phyloP scores from a whole-genome alignment of 441 rosid species.

The Gossypium schwendimanii region DNA sequence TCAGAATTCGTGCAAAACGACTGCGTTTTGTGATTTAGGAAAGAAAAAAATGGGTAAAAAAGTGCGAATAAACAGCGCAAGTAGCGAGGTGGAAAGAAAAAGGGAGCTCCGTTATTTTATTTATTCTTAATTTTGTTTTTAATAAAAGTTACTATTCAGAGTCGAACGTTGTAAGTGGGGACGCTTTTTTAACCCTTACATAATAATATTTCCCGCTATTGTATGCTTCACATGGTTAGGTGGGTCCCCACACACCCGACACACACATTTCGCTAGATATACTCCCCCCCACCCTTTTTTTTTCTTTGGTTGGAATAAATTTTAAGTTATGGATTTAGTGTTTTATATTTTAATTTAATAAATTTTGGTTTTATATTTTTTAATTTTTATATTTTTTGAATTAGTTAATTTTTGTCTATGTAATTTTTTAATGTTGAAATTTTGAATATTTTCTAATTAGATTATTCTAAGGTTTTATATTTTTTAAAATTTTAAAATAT shows the following conservation, averaged over 20 bases:
- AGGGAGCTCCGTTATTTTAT: constrained; percentile 14
- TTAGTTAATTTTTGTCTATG: neutral
- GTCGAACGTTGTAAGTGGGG: constrained; percentile 43
- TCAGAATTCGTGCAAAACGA: neutral
- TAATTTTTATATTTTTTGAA: too few species aligned
- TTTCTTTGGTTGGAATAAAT: too few species aligned
- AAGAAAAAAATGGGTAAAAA: neutral
- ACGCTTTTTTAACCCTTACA: neutral
- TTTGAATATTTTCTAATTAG: neutral
- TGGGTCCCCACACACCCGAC: constrained; percentile 18
- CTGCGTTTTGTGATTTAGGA: neutral
- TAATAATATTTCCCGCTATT: constrained; percentile 15
- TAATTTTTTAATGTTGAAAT: neutral
- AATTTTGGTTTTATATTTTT: too few species aligned
- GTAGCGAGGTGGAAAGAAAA: constrained; percentile 16
- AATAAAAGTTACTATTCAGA: constrained; percentile 1
- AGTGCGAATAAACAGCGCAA: constrained; percentile 21
- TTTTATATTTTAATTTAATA: too few species aligned
- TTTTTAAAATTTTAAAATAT: neutral
- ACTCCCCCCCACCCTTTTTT: neutral
- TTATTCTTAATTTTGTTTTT: neutral
- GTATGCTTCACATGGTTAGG: constrained; percentile 15
- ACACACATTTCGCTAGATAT: neutral
- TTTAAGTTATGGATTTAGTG: too few species aligned
- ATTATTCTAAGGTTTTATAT: neutral